These are phyloP conservation scores for Melampsora americana DNA, from an alignment of 1,284 basidiomycete genomes.

Conservation along the genomic window DNA sequence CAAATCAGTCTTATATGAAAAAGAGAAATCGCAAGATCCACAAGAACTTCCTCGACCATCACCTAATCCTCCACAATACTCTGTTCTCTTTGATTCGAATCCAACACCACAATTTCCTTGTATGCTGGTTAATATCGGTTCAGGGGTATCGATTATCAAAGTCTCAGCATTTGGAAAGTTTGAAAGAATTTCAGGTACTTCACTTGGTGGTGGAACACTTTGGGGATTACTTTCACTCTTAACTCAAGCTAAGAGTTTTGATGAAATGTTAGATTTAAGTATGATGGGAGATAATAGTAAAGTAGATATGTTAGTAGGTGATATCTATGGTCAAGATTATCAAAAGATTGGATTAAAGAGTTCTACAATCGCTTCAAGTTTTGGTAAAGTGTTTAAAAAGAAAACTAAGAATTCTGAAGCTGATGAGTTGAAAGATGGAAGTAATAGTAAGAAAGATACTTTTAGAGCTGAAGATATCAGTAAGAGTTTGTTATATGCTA, in stretches of 20 bases:
- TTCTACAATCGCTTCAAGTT: constrained; percentile 94
- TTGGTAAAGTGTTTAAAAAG: constrained; percentile 97
- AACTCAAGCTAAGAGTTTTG: constrained; percentile 92
- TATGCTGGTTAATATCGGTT: constrained; percentile 95
- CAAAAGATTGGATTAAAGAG: constrained; percentile 91
- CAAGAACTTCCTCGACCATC: constrained; percentile 75
- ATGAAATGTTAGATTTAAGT: constrained; percentile 93
- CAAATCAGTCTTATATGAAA: constrained; percentile 29
- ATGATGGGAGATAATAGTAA: constrained; percentile 87
- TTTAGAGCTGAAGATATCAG: constrained; percentile 94
- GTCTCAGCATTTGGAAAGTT: constrained; percentile 92
- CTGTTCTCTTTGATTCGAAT: constrained; percentile 74
- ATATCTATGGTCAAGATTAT: constrained; percentile 96
- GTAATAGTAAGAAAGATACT: constrained; percentile 61
- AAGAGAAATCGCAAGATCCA: constrained; percentile 12
- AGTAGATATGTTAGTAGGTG: constrained; percentile 98
- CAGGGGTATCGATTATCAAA: constrained; percentile 94
- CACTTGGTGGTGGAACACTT: constrained; percentile 96
- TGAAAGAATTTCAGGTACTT: constrained; percentile 95
- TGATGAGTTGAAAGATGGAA: constrained; percentile 47
- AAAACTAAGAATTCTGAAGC: constrained; percentile 52
- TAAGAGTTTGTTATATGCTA: constrained; percentile 79
- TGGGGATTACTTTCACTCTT: constrained; percentile 93
- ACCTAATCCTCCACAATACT: constrained; percentile 83
- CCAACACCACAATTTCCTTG: constrained; percentile 81